These are phyloP conservation scores for Ceratobasidium sp. DNA, from an alignment of 1,284 basidiomycete species.

Conservation along the genomic window DNA sequence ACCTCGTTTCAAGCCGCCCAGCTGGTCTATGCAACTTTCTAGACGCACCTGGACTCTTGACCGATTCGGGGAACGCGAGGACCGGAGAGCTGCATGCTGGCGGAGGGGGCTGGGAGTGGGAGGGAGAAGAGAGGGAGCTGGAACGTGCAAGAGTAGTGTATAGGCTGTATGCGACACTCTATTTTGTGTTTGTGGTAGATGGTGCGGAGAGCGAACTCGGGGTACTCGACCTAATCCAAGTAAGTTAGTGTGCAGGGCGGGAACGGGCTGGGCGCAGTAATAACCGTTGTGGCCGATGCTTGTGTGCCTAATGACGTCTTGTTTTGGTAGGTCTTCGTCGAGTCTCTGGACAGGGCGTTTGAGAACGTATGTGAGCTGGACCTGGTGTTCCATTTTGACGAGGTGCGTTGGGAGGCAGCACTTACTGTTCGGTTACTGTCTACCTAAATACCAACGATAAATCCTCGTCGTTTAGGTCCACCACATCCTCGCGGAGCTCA, in stretches of 20 bases:
- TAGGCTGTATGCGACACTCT: conserved; percentile 91
- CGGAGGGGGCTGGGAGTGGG: conserved; percentile 38
- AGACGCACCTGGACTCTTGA: conserved; percentile 88
- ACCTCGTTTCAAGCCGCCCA: conserved; percentile 80
- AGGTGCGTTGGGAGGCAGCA: conserved; percentile 64
- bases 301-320: not conserved
- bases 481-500: conserved; percentile 92
- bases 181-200: conserved; percentile 98
- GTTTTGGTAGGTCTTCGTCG: conserved; percentile 86
- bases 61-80: conserved; percentile 46
- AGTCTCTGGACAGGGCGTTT: conserved; percentile 93
- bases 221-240: conserved; percentile 96
- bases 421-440: conserved; percentile 2
- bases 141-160: conserved; percentile 74
- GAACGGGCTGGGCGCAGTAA: not conserved
- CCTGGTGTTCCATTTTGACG: conserved; percentile 98
- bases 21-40: conserved; percentile 89
- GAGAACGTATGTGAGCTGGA: conserved; percentile 99
- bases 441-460: not conserved
- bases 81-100: conserved; percentile 14
- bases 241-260: conserved; percentile 55
- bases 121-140: conserved; percentile 26
- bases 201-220: conserved; percentile 95
- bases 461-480: conserved; percentile 71
- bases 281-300: conserved; percentile 3